Evolutionary conservation across 1,284 basidiomycete genomes (phyloP), one percentile per base, ranked within the genome.

Genomic region (Ganoderma multipileum): DNA sequence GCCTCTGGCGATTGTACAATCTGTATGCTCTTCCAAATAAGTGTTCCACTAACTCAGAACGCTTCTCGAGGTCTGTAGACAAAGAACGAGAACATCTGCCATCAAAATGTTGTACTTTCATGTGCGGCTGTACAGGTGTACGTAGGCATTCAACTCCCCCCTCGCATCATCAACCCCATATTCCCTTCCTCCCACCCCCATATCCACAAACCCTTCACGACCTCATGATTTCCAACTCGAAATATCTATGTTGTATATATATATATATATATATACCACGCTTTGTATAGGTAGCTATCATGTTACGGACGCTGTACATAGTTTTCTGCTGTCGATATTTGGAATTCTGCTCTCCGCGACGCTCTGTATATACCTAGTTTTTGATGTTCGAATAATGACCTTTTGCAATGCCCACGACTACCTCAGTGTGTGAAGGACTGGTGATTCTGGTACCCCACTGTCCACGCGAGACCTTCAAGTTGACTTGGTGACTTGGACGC

Each of bases 231-330:
- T 39, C 12, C 33, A 33, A 23, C 44, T 44, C 33, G 33, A 70
- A 33, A n/a, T 73, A 73, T 71, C 64, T 73, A 73, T 70, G 68
- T 63, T 73, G 68, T 73, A 73, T 69, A 71, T 69, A 71, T 71
- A 63, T 23, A 44, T 73, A 67, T 73, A 73, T 69, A 71, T 69
- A 71, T 71, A 63, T 23, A 44, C 8, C 42, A 62, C n/a, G 33
- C 41, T 38, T 54, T 39, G 38, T 68, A 66, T 65, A 69, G 54
- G 47, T 71, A 69, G 68, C 59, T 30, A 52, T 42, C 57, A 42
- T 52, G 41, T 44, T 61, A 20, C 42, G 42, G 18, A 33, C 44
- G 20, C 59, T 47, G 52, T 66, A 66, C 55, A 41, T 69, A 72
- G 57, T 61, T 55, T 65, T 64, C 26, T 58, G 68, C 52, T 66